Percentiles rank a stretch among this genome's conserved stretches.
phyloP scores from a whole-genome alignment of 208 protist genomes.

The Crithidia fasciculata region DNA sequence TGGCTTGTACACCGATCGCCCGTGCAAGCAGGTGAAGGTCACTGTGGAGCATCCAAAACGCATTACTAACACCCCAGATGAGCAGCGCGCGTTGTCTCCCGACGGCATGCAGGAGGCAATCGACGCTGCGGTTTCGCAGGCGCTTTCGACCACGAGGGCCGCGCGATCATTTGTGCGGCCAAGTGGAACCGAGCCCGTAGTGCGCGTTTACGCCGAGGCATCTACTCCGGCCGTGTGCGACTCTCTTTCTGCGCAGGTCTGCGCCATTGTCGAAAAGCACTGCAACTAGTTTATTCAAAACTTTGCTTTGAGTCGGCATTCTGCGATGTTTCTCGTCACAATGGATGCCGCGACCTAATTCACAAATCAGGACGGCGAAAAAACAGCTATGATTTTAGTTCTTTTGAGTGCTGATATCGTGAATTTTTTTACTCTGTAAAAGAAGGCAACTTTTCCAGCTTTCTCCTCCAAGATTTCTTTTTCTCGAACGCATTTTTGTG shows the following conservation, averaged over 20 bases:
- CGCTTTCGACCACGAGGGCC: not conserved
- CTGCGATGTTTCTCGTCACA: too few species aligned
- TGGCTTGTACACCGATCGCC: conserved; percentile 63
- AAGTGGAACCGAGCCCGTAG: conserved; percentile 95
- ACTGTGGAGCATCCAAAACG: conserved; percentile 47
- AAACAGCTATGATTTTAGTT: too few species aligned
- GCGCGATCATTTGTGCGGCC: conserved; percentile 92
- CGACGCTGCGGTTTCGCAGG: conserved; percentile 58
- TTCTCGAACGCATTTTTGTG: too few species aligned
- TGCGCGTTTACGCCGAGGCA: conserved; percentile 91
- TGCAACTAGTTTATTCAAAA: conserved; percentile 24
- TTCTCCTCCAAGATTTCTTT: too few species aligned
- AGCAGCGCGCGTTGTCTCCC: conserved; percentile 64
- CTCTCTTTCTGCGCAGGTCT: conserved; percentile 37
- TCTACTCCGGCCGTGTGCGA: conserved; percentile 36
- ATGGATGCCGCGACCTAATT: not conserved
- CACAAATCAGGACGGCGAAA: not conserved
- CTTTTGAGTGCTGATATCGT: too few species aligned
- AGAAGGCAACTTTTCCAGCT: not conserved
- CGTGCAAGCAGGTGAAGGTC: conserved; percentile 65
- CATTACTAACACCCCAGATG: conserved; percentile 79
- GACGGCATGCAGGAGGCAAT: conserved; percentile 84
- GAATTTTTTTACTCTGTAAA: not conserved
- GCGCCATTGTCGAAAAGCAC: conserved; percentile 42
- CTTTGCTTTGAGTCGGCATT: not conserved